phyloP scores from a whole-genome alignment of 352 stramenopile genomes.

The Pythium scleroteichum region DNA sequence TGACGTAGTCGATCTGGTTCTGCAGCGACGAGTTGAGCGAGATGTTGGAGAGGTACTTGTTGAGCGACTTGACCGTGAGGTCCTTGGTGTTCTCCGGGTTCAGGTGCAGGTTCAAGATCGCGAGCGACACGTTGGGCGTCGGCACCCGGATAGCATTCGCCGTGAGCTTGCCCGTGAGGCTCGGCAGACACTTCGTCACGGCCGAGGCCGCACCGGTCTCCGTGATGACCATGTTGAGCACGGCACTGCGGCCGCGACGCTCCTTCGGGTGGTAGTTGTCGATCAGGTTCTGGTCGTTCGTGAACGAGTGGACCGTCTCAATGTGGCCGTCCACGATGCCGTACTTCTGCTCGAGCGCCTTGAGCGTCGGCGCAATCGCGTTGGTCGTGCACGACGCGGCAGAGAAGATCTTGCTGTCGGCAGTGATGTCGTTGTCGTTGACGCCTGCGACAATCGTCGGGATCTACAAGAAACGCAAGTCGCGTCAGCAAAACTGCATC shows the following conservation, averaged over 20 bases:
- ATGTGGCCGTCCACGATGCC: constrained; percentile 84
- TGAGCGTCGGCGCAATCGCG: constrained; percentile 76
- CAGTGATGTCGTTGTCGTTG: constrained; percentile 71
- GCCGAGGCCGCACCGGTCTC: constrained; percentile 82
- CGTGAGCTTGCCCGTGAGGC: constrained; percentile 96
- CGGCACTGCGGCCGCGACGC: constrained; percentile 78
- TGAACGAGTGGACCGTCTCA: constrained; percentile 90
- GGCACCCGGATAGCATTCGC: constrained; percentile 98
- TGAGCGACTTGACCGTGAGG: constrained; percentile 72
- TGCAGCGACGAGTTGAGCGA: constrained; percentile 84
- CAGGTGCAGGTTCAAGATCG: constrained; percentile 95
- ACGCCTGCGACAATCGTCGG: constrained; percentile 81
- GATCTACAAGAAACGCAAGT: constrained; percentile 25
- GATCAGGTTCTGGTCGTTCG: constrained; percentile 89
- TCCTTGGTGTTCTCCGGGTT: constrained; percentile 68
- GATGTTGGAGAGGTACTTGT: constrained; percentile 76
- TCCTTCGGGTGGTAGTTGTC: constrained; percentile 91
- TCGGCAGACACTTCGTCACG: constrained; percentile 90
- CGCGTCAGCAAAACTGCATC: neutral
- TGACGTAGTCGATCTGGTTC: constrained; percentile 89
- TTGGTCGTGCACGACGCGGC: constrained; percentile 87
- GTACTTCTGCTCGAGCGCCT: constrained; percentile 79
- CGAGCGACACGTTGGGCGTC: constrained; percentile 98
- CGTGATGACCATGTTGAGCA: constrained; percentile 91
- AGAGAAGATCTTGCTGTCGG: constrained; percentile 66